Evolutionary conservation across 192 early-diverging fungal species (phyloP), one percentile per base, ranked within the genome.

Genomic region (Geranomyces variabilis): DNA sequence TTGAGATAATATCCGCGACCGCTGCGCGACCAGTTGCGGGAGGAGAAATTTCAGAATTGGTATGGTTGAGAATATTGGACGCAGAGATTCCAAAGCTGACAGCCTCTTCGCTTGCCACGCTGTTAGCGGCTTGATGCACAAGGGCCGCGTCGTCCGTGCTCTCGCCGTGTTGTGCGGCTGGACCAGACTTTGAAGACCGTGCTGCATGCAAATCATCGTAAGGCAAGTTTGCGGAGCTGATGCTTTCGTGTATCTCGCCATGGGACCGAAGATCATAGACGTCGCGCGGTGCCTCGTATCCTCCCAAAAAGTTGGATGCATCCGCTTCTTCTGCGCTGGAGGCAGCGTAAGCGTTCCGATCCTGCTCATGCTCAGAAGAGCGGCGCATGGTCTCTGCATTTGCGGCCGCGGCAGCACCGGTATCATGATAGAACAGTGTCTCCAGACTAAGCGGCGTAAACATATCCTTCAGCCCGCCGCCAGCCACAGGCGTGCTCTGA

Each of bases 391-490:
- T 53, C 19, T 53, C 51, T n/a, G n/a, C 24, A 26, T 26, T 26
- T 53, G 51, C 51, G 6, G 19, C 51, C 24, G 51, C 24, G 19
- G 51, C 19, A n/a, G 51, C 51, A 53, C n/a, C 51, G 4, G 19
- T n/a, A 19, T 60, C 28, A 3, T 60, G 58, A 33, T 33, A 60
- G 30, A 74, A 74, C 44, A 74, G 63, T 19, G 24, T 56, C 56
- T 74, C 72, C 19, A 74, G 46, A 24, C 31, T 30, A 7, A 74
- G 46, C 28, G 72, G 72, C 13, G 49, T 59, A 44, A 74, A 74
- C 53, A 74, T 66, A 59, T 74, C 72, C 57, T 74, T 74, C 7
- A 74, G 58, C 8, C 21, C 31, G 21, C 45, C 43, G 43, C 63
- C 19, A 17, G 63, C n/a, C n/a, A n/a, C n/a, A n/a, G n/a, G n/a